Evolutionary conservation across 352 stramenopile species (phyloP).

Genomic region (Pythium chondricola): DNA sequence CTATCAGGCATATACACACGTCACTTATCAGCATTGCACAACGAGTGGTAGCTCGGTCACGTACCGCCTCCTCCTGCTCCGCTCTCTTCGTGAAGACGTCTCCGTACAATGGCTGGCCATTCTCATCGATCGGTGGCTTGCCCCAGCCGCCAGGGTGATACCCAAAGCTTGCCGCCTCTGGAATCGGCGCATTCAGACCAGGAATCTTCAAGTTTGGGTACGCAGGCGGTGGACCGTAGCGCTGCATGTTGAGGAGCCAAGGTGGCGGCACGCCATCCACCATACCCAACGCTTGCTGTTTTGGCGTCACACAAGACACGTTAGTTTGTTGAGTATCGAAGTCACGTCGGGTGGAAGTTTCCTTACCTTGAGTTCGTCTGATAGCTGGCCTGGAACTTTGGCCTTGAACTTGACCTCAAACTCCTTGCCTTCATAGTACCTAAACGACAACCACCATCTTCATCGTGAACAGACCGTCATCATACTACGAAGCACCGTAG

Average conservation of each 20-base stretch:
- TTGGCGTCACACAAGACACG: too few species aligned
- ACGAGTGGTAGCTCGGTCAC: too few species aligned
- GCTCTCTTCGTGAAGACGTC: constrained; percentile 89
- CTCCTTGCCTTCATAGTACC: constrained; percentile 99
- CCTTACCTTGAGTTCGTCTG: constrained; percentile 60
- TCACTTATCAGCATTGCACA: too few species aligned
- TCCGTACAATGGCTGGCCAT: constrained; percentile 94
- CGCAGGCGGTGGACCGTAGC: constrained; percentile 94
- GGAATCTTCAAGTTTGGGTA: constrained; percentile 97
- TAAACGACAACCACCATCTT: constrained; percentile 11
- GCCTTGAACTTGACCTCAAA: constrained; percentile 89
- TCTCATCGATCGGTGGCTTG: constrained; percentile 96
- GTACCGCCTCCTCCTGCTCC: constrained; percentile 11
- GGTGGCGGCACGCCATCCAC: constrained; percentile 88
- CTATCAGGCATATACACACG: constrained; percentile 13
- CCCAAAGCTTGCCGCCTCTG: constrained; percentile 91
- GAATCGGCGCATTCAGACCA: constrained; percentile 96
- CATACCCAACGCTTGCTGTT: constrained; percentile 92
- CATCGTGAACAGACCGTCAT: neutral
- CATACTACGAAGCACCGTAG: constrained; percentile 27
- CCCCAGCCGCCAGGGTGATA: constrained; percentile 97
- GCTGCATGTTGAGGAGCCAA: constrained; percentile 98
- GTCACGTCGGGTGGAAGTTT: neutral
- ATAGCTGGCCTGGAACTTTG: constrained; percentile 88
- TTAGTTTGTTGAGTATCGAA: too few species aligned